Percentiles rank a stretch among this genome's conserved stretches.
These are phyloP conservation scores for Candida caryicola DNA, from an alignment of 805 yeast genomes.

Conservation along the genomic window DNA sequence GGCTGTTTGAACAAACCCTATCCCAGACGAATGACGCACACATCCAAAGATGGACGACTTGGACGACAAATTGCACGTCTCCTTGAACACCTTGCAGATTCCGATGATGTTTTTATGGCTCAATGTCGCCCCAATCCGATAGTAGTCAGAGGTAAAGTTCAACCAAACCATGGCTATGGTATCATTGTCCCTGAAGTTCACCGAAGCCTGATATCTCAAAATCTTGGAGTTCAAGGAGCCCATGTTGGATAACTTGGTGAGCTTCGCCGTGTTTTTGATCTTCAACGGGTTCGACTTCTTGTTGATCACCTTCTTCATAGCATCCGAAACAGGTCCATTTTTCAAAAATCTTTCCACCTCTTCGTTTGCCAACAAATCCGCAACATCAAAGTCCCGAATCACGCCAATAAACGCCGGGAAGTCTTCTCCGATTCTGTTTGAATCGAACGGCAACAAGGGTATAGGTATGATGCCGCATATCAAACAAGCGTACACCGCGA, in stretches of 20 bases:
- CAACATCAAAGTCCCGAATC: constrained; percentile 67
- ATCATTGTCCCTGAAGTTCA: constrained; percentile 37
- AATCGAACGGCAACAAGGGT: constrained; percentile 70
- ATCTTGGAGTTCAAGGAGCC: constrained; percentile 45
- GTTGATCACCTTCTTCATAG: constrained; percentile 48
- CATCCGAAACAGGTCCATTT: constrained; percentile 60
- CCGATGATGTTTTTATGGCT: constrained; percentile 67
- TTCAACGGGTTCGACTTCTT: constrained; percentile 43
- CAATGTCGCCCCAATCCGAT: constrained; percentile 53
- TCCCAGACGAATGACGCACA: constrained; percentile 77
- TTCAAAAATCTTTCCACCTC: constrained; percentile 72
- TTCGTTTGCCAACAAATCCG: constrained; percentile 70
- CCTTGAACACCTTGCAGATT: constrained; percentile 84
- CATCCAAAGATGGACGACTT: constrained; percentile 77
- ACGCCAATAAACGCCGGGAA: constrained; percentile 61
- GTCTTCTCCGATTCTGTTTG: constrained; percentile 69
- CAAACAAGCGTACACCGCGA: constrained; percentile 84
- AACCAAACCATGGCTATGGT: constrained; percentile 63
- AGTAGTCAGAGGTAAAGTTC: constrained; percentile 69
- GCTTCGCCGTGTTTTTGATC: constrained; percentile 64
- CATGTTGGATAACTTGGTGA: constrained; percentile 38
- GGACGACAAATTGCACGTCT: constrained; percentile 80
- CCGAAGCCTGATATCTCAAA: constrained; percentile 40
- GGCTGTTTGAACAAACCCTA: constrained; percentile 87
- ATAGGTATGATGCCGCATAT: constrained; percentile 75